These are phyloP conservation scores for Psilocybe sp. DNA, from an alignment of 768 basidiomycete species.

Conservation along the genomic window DNA sequence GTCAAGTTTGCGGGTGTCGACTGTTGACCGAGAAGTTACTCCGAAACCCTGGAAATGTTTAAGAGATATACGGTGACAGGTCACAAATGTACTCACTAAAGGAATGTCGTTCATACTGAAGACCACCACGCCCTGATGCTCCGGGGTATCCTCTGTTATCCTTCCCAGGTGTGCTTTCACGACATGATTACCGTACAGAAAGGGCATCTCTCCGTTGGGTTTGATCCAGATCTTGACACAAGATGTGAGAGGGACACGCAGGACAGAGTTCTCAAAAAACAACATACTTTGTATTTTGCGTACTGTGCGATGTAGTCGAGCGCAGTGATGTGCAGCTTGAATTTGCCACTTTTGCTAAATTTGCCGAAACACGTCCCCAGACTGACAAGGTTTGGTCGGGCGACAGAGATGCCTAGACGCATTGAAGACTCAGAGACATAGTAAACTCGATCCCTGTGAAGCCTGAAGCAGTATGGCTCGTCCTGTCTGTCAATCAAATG, in stretches of 20 bases:
- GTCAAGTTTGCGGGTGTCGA: conserved; percentile 95
- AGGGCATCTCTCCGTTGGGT: conserved; percentile 98
- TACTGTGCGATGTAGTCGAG: conserved; percentile 94
- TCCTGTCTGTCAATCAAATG: conserved; percentile 93
- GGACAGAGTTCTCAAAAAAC: neutral
- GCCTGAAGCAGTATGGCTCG: conserved; percentile 92
- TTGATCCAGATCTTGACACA: conserved; percentile 90
- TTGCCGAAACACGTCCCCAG: conserved; percentile 97
- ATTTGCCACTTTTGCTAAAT: conserved; percentile 95
- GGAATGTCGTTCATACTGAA: conserved; percentile 96
- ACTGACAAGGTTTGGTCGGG: conserved; percentile 87
- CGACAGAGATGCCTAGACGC: conserved; percentile 88
- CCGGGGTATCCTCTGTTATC: conserved; percentile 98
- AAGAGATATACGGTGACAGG: neutral
- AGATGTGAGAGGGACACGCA: neutral
- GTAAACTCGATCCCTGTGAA: conserved; percentile 93
- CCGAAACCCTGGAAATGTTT: conserved; percentile 77
- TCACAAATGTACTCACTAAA: conserved; percentile 50
- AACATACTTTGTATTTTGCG: conserved; percentile 90
- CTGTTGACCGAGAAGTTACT: conserved; percentile 91
- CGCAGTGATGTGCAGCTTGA: conserved; percentile 93
- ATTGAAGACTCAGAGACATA: conserved; percentile 96
- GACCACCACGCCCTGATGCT: conserved; percentile 97
- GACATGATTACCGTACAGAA: conserved; percentile 97
- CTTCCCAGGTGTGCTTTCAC: conserved; percentile 98